A percentile compares a stretch with the other conserved stretches of the same genome.
These are phyloP conservation scores for Hericium alpestre DNA, from an alignment of 768 basidiomycete genomes.

Conservation along the genomic window DNA sequence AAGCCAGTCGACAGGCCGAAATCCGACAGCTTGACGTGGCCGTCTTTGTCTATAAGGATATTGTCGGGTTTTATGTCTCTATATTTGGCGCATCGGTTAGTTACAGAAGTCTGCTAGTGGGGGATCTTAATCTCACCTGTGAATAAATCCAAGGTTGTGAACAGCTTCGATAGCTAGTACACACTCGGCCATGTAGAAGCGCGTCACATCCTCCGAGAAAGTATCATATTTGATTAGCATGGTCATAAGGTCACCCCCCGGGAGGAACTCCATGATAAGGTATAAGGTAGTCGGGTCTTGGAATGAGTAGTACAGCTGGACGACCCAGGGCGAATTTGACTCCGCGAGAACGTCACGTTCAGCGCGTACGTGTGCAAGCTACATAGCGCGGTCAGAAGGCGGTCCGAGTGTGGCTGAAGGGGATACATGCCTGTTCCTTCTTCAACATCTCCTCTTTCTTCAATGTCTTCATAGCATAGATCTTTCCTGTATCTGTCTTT, in stretches of 20 bases:
- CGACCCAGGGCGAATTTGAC: conserved; percentile 92
- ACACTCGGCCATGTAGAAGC: conserved; percentile 99
- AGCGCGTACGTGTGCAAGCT: conserved; percentile 97
- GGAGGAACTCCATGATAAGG: conserved; percentile 98
- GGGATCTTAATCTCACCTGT: conserved; percentile 50
- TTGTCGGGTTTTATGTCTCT: conserved; percentile 99
- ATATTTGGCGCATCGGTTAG: conserved; percentile 9
- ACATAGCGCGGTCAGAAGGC: conserved; percentile 1
- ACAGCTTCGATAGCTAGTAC: conserved; percentile 96
- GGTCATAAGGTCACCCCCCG: conserved; percentile 97
- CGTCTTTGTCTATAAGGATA: conserved; percentile 94
- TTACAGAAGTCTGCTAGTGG: background rate
- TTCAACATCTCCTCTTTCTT: conserved; percentile 99
- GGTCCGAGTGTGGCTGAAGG: background rate
- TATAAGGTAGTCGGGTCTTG: conserved; percentile 89
- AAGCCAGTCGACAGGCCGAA: conserved; percentile 99
- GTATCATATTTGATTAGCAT: conserved; percentile 99
- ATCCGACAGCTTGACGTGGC: conserved; percentile 96
- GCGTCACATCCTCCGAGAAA: conserved; percentile 93
- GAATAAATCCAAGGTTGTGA: conserved; percentile 94
- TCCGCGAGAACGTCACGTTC: conserved; percentile 95
- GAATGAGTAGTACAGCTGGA: conserved; percentile 96
- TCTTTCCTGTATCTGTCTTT: conserved; percentile 93
- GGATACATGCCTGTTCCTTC: conserved; percentile 77
- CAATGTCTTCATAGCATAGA: conserved; percentile 98